These are phyloP conservation scores for Urostyla sp. DNA, from an alignment of 73 alveolate genomes.

Conservation along the genomic window DNA sequence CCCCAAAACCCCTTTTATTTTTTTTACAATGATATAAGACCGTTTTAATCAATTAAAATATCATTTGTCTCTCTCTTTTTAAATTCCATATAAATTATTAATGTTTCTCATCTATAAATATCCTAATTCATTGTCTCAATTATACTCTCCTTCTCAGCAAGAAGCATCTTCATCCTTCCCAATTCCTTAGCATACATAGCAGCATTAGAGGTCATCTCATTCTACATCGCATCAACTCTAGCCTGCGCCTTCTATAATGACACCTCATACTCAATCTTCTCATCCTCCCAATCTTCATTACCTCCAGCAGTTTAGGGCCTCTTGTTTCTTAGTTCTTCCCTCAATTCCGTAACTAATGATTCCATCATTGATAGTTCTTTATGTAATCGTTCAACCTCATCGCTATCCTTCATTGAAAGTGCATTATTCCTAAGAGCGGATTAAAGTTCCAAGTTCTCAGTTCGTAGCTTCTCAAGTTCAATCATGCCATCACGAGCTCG, in stretches of 20 bases:
- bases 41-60: neutral
- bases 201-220: constrained; percentile 95
- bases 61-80: neutral
- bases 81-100: neutral
- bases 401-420: constrained; percentile 78
- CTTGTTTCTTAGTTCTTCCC: constrained; percentile 91
- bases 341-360: constrained; percentile 89
- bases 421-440: constrained; percentile 88
- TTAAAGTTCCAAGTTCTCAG: constrained; percentile 95
- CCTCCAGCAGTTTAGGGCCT: constrained; percentile 96
- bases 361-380: constrained; percentile 93
- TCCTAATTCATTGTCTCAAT: constrained; percentile 73
- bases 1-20: neutral
- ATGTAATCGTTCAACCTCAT: constrained; percentile 90
- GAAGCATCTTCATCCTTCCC: constrained; percentile 85
- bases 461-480: constrained; percentile 97
- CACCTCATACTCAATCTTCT: constrained; percentile 97
- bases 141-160: constrained; percentile 92
- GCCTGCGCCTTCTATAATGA: constrained; percentile 96
- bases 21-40: neutral
- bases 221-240: constrained; percentile 95
- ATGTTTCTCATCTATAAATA: constrained; percentile 29
- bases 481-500: constrained; percentile 95
- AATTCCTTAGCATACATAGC: constrained; percentile 96
- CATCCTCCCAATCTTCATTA: constrained; percentile 94